Base-by-base conservation (phyloP, 441 rosid species). In the Geranium incanum region DNA sequence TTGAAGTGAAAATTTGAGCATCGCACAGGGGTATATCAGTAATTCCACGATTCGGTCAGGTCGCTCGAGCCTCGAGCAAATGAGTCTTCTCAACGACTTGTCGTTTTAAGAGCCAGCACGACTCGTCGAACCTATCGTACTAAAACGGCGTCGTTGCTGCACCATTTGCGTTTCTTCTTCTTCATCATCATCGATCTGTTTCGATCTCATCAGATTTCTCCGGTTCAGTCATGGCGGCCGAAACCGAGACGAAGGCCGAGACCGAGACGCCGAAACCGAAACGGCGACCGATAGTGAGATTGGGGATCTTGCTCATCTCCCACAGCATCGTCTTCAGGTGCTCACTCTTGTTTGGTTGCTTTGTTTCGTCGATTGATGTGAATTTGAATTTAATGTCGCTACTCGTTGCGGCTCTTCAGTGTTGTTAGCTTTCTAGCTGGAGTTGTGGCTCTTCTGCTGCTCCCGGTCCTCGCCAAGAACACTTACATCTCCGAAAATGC, bases 401-500 rank as follows among this genome's bases (percentile, higher is more conserved):
- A 15, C 37, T 76, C 67, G 37, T 43, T 12, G 55, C 19, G 74
- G 1, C 55, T 21, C 77, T 73, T 73, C 85, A 88, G 99, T 72
- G 86, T 89, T 72, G 69, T 85, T 57, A 90, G 94, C 79, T 94
- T 85, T 81, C 77, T 75, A 15, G 84, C 97, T 74, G 97, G 97
- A 16, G 81, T 92, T 81, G 6, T 87, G 68, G 93, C 89, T 71
- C 86, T 92, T 72, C 76, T 94, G 36, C 78, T 89, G 23, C 81
- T 94, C 8, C 97, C 99, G 33, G 83, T 88, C 28, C 89, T 94
- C 39, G 97, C 97, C 64, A 92, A 92, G 87, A 94, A 84, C 87
- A 90, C 97, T 74, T 88, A 71, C 55, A 85, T 90, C 72, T 94
- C 99, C 13, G 97, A 90, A 82, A 92, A 94, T 74, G 97, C 97